Evolutionary conservation across 345 rosid species (phyloP).

Genomic region (Mercurialis annua): DNA sequence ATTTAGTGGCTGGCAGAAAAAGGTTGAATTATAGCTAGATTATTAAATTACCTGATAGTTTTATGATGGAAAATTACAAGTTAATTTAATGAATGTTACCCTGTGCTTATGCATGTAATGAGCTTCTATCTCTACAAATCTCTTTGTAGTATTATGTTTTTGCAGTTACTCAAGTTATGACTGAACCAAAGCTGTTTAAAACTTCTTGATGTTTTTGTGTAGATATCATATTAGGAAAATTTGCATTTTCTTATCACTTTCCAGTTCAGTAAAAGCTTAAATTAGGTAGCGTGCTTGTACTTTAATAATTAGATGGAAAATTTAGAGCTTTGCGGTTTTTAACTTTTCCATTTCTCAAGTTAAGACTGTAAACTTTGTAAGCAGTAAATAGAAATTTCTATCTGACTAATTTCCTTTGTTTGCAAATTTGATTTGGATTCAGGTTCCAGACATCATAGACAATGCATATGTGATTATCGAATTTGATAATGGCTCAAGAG

Average conservation of each 20-base stretch:
- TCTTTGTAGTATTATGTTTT: not conserved
- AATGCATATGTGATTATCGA: conserved; percentile 84
- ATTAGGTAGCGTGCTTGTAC: not conserved
- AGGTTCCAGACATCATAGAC: conserved; percentile 93
- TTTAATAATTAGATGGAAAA: conserved; percentile 1
- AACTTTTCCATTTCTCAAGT: not conserved
- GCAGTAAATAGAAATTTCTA: not conserved
- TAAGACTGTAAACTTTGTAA: not conserved
- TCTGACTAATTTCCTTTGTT: not conserved
- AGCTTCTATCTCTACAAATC: not conserved
- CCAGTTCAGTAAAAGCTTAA: not conserved
- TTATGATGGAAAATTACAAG: not conserved
- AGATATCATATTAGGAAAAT: not conserved
- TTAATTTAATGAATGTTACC: not conserved
- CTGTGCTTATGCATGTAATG: not conserved
- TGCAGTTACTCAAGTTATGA: not conserved
- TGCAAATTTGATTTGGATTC: conserved; percentile 13
- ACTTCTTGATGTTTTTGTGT: not conserved
- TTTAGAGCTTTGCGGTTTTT: conserved; percentile 3
- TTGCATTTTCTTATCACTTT: not conserved
- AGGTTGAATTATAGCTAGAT: not conserved
- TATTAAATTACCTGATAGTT: not conserved
- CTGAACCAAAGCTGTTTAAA: not conserved
- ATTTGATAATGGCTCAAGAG: conserved; percentile 84
- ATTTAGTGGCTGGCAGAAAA: not conserved